These are phyloP conservation scores for Trifolium repens DNA, from an alignment of 306 rosid species.

Conservation along the genomic window DNA sequence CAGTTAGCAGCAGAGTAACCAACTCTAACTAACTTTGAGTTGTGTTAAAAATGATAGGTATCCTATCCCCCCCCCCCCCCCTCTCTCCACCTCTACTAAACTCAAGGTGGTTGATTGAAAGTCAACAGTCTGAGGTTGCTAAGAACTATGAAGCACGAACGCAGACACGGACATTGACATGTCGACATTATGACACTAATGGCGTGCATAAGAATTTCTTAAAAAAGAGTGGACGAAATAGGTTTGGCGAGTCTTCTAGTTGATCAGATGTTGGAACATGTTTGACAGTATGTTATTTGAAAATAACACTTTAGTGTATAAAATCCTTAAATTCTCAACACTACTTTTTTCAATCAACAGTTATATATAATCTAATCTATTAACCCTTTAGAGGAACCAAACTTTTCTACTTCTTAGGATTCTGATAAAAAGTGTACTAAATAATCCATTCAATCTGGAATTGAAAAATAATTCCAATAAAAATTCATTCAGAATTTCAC, in stretches of 20 bases:
- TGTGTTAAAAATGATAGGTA: too few relatives aligned
- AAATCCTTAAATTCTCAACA: background rate
- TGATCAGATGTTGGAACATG: background rate
- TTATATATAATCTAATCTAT: background rate
- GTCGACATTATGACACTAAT: too few relatives aligned
- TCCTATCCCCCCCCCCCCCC: too few relatives aligned
- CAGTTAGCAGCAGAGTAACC: background rate
- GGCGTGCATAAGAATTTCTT: too few relatives aligned
- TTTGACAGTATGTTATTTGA: background rate
- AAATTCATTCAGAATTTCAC: constrained; percentile 31
- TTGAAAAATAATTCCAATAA: constrained; percentile 26
- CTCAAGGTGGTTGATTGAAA: too few relatives aligned
- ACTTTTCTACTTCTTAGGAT: background rate
- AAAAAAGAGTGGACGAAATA: too few relatives aligned
- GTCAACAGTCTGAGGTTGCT: background rate
- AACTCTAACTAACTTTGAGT: background rate
- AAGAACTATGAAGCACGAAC: too few relatives aligned
- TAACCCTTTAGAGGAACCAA: background rate
- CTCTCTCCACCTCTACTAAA: too few relatives aligned
- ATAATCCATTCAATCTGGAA: constrained; percentile 1
- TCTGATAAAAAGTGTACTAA: background rate
- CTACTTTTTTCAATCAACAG: background rate
- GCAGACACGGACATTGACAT: too few relatives aligned
- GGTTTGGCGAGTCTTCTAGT: too few relatives aligned
- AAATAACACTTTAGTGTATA: background rate